phyloP scores from a whole-genome alignment of 225 moss, liverwort and hornwort species.

The Asterella californica region DNA sequence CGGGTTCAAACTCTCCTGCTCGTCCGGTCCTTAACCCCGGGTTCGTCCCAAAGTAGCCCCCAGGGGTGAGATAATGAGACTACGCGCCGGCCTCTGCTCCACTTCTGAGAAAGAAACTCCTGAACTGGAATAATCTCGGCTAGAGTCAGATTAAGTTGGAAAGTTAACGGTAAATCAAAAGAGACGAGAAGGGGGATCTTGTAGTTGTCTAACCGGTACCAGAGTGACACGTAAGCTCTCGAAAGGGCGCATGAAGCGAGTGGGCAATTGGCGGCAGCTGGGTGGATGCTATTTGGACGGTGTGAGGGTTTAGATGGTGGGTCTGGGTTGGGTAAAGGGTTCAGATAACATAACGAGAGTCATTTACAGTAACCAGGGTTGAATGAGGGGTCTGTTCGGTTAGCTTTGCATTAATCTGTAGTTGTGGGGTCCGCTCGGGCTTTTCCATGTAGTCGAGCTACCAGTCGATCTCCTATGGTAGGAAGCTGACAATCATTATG shows the following conservation, averaged over 20 bases:
- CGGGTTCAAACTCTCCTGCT: neutral
- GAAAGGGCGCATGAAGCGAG: neutral
- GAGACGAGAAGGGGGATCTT: too few species aligned
- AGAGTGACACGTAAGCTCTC: neutral
- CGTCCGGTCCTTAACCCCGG: neutral
- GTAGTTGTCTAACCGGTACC: neutral
- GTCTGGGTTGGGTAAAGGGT: neutral
- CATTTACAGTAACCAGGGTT: neutral
- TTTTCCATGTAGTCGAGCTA: too few species aligned
- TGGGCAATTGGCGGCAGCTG: neutral
- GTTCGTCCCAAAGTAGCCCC: neutral
- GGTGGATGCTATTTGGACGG: neutral
- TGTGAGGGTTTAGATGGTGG: neutral
- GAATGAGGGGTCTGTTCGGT: too few species aligned
- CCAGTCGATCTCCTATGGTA: too few species aligned
- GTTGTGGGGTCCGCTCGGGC: too few species aligned
- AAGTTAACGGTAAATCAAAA: too few species aligned
- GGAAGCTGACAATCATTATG: neutral
- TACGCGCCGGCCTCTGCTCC: neutral
- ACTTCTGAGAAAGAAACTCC: neutral
- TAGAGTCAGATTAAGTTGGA: too few species aligned
- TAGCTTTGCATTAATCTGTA: too few species aligned
- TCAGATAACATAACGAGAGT: too few species aligned
- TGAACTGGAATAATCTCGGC: too few species aligned
- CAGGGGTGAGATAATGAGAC: neutral